These are phyloP conservation scores for Linnemannia hyalina DNA, from an alignment of 192 early-diverging fungal species.

Conservation along the genomic window DNA sequence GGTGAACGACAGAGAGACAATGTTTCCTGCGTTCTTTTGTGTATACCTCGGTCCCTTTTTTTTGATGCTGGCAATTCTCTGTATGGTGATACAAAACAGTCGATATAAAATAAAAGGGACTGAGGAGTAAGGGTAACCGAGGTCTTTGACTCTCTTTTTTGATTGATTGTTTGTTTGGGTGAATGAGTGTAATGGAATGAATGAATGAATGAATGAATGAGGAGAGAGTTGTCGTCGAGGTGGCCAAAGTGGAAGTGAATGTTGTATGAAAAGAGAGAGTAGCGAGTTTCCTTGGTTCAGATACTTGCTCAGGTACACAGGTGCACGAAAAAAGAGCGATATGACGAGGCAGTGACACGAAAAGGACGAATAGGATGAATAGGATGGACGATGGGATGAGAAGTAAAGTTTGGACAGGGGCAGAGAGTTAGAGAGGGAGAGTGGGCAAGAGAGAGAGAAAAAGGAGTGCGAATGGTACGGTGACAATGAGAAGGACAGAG, in stretches of 20 bases:
- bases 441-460: background rate
- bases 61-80: background rate
- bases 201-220: background rate
- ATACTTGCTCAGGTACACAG: background rate
- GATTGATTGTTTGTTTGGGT: background rate
- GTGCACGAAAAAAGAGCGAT: background rate
- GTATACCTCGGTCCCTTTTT: constrained; percentile 1
- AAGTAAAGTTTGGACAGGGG: background rate
- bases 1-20: background rate
- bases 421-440: too few relatives aligned
- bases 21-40: background rate
- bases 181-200: background rate
- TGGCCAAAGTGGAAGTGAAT: background rate
- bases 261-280: background rate
- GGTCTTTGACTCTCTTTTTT: background rate
- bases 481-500: background rate
- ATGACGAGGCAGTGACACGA: background rate
- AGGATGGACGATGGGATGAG: too few relatives aligned
- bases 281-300: background rate
- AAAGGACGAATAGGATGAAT: background rate
- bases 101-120: background rate
- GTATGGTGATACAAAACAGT: constrained; percentile 2
- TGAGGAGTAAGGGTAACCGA: background rate
- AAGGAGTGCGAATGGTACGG: background rate
- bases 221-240: too few relatives aligned